Conservation (phyloP, 2,329 filamentous ascomycete genomes). For the Trichoderma polysporum region DNA sequence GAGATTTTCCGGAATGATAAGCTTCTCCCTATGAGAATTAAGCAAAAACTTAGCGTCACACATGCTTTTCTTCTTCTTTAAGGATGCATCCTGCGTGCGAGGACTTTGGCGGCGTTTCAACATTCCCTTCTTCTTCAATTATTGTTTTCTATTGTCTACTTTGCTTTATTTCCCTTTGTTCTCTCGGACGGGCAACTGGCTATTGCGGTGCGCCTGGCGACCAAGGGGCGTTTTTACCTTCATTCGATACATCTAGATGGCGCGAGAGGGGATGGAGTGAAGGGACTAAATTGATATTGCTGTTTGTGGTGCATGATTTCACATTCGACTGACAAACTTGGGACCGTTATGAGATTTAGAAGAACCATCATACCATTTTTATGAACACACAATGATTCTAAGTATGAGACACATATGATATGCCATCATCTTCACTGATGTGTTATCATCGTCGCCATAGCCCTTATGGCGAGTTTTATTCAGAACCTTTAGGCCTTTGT, state of each 20-base stretch:
- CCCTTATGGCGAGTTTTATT: background rate
- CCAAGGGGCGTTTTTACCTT: conserved; percentile 14
- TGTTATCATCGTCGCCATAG: no score
- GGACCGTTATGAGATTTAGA: background rate
- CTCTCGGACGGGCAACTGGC: background rate
- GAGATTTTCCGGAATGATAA: conserved; percentile 36
- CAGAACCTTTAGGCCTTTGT: background rate
- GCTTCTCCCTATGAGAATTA: background rate
- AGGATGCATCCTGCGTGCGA: background rate
- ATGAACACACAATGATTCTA: background rate
- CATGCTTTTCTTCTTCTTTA: background rate
- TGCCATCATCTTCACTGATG: background rate
- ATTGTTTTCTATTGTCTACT: background rate
- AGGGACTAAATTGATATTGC: conserved; percentile 5
- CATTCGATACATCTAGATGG: conserved; percentile 12
- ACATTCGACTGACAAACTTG: background rate
- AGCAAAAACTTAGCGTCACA: background rate
- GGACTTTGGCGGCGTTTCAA: conserved; percentile 19
- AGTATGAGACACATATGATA: background rate
- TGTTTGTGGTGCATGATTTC: background rate
- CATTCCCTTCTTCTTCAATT: background rate
- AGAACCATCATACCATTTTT: background rate
- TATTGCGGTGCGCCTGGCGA: background rate
- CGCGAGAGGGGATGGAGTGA: background rate
- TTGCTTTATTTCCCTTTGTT: background rate